Conservation (phyloP, 805 yeast species). For the Kluyveromyces aestuarii region DNA sequence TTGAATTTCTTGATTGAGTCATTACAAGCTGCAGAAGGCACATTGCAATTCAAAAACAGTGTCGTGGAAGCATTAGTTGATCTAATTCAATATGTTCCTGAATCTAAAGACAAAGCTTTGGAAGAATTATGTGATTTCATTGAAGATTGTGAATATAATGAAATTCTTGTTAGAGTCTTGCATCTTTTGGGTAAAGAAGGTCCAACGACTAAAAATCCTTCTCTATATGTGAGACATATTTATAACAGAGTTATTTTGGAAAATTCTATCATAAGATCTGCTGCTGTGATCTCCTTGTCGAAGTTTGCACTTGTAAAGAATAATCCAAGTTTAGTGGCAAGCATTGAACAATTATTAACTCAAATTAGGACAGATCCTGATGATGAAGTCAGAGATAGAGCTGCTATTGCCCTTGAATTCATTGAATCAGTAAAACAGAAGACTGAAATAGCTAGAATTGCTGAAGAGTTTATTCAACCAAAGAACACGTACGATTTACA, state of each 20-base stretch:
- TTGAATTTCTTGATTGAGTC: slow-evolving; percentile 73
- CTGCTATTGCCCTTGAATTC: slow-evolving; percentile 73
- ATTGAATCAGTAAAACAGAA: slow-evolving; percentile 36
- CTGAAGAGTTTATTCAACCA: slow-evolving; percentile 50
- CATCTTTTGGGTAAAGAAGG: slow-evolving; percentile 93
- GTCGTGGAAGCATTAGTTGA: slow-evolving; percentile 92
- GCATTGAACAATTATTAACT: slow-evolving; percentile 64
- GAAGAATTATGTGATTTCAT: slow-evolving; percentile 91
- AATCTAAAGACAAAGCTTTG: slow-evolving; percentile 71
- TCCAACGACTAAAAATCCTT: slow-evolving; percentile 76
- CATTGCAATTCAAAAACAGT: slow-evolving; percentile 72
- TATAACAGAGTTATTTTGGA: slow-evolving; percentile 95
- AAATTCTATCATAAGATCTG: slow-evolving; percentile 89
- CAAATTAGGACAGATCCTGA: slow-evolving; percentile 84
- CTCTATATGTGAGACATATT: slow-evolving; percentile 88
- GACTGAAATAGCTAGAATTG: slow-evolving; percentile 28
- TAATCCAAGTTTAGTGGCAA: slow-evolving; percentile 55
- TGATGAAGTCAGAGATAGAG: slow-evolving; percentile 97
- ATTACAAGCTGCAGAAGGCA: slow-evolving; percentile 80
- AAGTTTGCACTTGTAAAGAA: slow-evolving; percentile 74
- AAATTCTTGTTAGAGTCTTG: slow-evolving; percentile 83
- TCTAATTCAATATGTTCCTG: slow-evolving; percentile 78
- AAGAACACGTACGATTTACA: slow-evolving; percentile 63
- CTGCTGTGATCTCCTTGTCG: slow-evolving; percentile 87
- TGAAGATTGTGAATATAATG: slow-evolving; percentile 96